Evolutionary conservation across 768 basidiomycete species (phyloP).

Genomic region (Lanmaoa pseudosensibilis): DNA sequence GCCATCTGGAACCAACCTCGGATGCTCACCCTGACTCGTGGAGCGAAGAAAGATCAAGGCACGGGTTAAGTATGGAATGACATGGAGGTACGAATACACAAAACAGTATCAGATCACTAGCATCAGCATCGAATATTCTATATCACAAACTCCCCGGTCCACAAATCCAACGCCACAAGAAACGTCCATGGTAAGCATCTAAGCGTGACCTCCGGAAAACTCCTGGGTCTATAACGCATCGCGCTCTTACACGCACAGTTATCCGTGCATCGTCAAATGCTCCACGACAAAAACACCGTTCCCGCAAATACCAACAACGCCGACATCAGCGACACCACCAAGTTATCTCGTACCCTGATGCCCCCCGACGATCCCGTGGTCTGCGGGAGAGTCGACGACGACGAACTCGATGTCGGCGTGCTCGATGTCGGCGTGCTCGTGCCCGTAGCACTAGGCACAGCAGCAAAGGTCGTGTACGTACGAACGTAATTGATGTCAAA

Average conservation of each 20-base stretch:
- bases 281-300: slow-evolving; percentile 4
- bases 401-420: background rate
- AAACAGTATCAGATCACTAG: no score
- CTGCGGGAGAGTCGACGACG: background rate
- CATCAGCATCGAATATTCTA: no score
- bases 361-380: background rate
- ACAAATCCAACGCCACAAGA: background rate
- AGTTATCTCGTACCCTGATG: background rate
- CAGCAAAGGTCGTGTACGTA: slow-evolving; percentile 45
- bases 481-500: slow-evolving; percentile 70
- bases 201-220: background rate
- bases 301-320: background rate
- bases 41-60: no score
- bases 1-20: no score
- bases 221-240: no score
- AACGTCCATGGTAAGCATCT: background rate
- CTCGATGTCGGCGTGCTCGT: background rate
- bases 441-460: slow-evolving; percentile 9
- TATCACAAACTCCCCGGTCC: background rate
- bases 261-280: background rate
- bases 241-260: background rate
- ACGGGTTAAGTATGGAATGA: no score
- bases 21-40: no score
- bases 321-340: background rate
- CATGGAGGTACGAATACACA: no score